phyloP scores from a whole-genome alignment of 345 rosid species.

The Populus nigra region DNA sequence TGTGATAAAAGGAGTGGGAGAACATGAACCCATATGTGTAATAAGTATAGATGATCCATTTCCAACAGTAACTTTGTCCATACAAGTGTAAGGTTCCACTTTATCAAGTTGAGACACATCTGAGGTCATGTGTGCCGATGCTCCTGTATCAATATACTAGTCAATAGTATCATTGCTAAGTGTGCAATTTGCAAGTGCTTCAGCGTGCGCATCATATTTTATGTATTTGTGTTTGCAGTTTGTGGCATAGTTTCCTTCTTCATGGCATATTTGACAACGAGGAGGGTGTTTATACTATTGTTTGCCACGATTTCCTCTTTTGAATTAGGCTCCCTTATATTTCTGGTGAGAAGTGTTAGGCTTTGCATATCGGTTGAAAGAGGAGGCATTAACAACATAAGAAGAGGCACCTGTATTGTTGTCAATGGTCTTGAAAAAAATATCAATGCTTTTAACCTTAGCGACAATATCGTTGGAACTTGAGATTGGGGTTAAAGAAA shows the following conservation, averaged over 20 bases:
- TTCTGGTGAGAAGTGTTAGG: not conserved
- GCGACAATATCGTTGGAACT: not conserved
- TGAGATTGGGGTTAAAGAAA: not conserved
- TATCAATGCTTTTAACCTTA: not conserved
- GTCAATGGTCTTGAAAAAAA: not conserved
- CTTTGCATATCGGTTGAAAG: not conserved
- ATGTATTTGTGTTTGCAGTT: not conserved
- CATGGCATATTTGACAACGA: not conserved
- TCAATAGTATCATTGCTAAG: fast-evolving
- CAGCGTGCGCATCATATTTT: not conserved
- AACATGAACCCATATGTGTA: not conserved
- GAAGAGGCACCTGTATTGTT: fast-evolving
- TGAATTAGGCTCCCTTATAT: not conserved
- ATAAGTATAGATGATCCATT: conserved; percentile 12
- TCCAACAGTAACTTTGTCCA: conserved; percentile 4
- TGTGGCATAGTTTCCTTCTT: conserved; percentile 2
- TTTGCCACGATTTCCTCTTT: not conserved
- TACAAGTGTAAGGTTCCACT: not conserved
- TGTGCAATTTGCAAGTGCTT: not conserved
- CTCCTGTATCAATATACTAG: not conserved
- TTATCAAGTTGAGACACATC: not conserved
- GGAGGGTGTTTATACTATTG: not conserved
- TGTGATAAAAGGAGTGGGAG: not conserved
- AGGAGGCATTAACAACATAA: too few relatives aligned
- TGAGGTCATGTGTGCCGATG: not conserved